Evolutionary conservation across 2,329 filamentous ascomycete species (phyloP).

Genomic region (Aspergillus sojae): DNA sequence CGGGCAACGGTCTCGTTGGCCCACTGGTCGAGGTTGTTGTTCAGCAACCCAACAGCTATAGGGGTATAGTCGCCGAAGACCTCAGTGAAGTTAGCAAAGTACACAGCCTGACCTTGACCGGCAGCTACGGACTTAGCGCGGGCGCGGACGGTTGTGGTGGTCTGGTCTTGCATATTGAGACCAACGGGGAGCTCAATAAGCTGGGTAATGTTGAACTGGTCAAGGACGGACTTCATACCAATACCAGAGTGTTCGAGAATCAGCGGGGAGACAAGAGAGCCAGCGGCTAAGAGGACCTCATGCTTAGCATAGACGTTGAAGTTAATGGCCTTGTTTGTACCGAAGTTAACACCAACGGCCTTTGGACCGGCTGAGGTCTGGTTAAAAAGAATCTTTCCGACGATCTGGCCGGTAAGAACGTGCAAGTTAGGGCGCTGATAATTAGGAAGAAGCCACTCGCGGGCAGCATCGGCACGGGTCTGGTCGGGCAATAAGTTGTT

Average conservation of each 20-base stretch:
- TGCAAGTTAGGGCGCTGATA: too few species aligned
- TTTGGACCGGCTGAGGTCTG: constrained; percentile 7
- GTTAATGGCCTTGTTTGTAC: constrained; percentile 22
- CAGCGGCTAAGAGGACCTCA: constrained; percentile 33
- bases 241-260: constrained; percentile 35
- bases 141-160: constrained; percentile 25
- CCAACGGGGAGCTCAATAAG: constrained; percentile 33
- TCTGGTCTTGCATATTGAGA: constrained; percentile 36
- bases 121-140: constrained; percentile 10
- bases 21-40: constrained; percentile 23
- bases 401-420: constrained; percentile 31
- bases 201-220: constrained; percentile 20
- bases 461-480: constrained; percentile 29
- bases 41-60: background rate
- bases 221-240: constrained; percentile 23
- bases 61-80: constrained; percentile 12
- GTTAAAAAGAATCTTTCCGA: constrained; percentile 27
- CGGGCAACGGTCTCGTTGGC: constrained; percentile 27
- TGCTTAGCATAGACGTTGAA: constrained; percentile 26
- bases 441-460: constrained; percentile 30
- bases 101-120: constrained; percentile 31
- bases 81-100: constrained; percentile 33
- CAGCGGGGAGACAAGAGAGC: constrained; percentile 27
- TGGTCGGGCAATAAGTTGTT: constrained; percentile 28
- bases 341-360: constrained; percentile 32